A percentile compares a stretch with the other conserved stretches of the same genome.
These are phyloP conservation scores for Microdochium paspali DNA, from an alignment of 2,329 filamentous ascomycete species.

Conservation along the genomic window DNA sequence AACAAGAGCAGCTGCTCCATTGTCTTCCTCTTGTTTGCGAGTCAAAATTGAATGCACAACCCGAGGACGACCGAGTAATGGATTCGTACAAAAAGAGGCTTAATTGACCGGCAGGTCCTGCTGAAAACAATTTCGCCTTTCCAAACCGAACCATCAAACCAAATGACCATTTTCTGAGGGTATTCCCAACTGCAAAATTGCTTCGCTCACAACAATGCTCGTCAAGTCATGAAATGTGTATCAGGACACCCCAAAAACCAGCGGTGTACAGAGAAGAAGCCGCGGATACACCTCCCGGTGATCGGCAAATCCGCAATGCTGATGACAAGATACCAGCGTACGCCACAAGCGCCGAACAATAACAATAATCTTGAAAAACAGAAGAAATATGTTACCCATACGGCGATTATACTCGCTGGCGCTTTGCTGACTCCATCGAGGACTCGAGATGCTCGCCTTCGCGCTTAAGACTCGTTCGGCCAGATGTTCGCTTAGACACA, in stretches of 20 bases:
- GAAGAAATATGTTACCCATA: too few species aligned
- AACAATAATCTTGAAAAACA: too few species aligned
- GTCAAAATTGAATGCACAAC: too few species aligned
- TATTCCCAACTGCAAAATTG: background rate
- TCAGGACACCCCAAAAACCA: background rate
- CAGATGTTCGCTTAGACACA: constrained; percentile 47
- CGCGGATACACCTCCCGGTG: background rate
- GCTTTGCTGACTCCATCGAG: constrained; percentile 18
- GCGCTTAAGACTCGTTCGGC: constrained; percentile 32
- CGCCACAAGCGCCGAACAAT: too few species aligned
- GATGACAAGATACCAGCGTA: background rate
- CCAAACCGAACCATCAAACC: background rate
- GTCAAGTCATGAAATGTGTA: background rate
- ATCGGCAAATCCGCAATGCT: background rate
- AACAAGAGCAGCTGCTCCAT: too few species aligned
- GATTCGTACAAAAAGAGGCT: too few species aligned
- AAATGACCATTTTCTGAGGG: background rate
- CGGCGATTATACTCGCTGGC: constrained; percentile 12
- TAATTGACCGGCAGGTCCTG: too few species aligned
- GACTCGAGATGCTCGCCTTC: constrained; percentile 24
- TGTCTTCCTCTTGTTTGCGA: too few species aligned
- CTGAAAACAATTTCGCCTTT: background rate
- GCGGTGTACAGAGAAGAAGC: background rate
- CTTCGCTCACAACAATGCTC: background rate
- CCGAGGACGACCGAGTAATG: too few species aligned